These are phyloP conservation scores for Trichosporon inkin DNA, from an alignment of 1,284 basidiomycete genomes.

Conservation along the genomic window DNA sequence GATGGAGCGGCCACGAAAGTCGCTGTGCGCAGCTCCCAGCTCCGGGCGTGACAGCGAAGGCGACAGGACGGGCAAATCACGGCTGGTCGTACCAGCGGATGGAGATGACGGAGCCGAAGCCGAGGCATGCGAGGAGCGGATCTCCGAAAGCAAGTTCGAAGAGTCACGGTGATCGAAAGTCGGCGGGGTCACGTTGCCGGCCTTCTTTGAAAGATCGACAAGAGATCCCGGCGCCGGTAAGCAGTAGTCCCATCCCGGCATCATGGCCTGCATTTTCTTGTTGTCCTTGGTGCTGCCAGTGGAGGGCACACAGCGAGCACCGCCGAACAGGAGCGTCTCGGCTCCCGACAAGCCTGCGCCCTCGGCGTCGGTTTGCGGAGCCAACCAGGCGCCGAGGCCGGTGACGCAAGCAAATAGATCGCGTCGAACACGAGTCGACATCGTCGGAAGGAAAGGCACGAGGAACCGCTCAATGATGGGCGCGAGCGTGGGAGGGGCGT, in stretches of 20 bases:
- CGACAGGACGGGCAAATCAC: not conserved
- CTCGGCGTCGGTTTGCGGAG: conserved; percentile 19
- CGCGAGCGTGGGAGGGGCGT: conserved; percentile 30
- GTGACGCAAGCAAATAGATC: conserved; percentile 28
- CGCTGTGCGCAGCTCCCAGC: not conserved
- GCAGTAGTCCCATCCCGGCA: conserved; percentile 34
- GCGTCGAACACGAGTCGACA: conserved; percentile 18
- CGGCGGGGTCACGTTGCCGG: not conserved
- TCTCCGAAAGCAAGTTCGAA: conserved; percentile 13
- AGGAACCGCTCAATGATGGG: conserved; percentile 41
- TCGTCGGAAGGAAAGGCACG: conserved; percentile 26
- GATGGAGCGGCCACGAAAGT: conserved; percentile 1
- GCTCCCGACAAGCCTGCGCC: conserved; percentile 21
- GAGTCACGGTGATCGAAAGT: conserved; percentile 16
- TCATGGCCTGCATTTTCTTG: conserved; percentile 26
- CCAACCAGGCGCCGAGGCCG: conserved; percentile 25
- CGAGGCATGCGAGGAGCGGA: conserved; percentile 9
- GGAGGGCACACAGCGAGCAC: conserved; percentile 26
- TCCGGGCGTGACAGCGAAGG: not conserved
- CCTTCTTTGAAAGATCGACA: conserved; percentile 6
- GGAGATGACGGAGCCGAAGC: conserved; percentile 8
- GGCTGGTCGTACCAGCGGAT: not conserved
- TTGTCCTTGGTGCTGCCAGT: not conserved
- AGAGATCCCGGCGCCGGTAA: conserved; percentile 23
- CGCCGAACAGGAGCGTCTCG: conserved; percentile 37